Conservation (phyloP, 306 rosid species). For the Arachis hypogaea region DNA sequence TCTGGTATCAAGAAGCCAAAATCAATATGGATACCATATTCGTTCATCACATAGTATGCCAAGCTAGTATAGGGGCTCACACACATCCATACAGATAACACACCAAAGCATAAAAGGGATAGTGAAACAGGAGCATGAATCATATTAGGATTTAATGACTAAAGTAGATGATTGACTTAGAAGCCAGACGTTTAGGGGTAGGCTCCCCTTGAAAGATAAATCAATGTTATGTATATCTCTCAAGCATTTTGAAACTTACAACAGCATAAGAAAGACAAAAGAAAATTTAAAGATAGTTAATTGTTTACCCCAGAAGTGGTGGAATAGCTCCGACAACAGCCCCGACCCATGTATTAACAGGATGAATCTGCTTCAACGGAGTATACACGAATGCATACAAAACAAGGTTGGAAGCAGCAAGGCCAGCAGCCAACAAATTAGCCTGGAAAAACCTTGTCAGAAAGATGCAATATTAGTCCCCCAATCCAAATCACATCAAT, state of each 20-base stretch:
- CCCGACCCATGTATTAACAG: constrained; percentile 96
- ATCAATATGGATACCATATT: constrained; percentile 9
- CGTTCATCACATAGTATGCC: constrained; percentile 10
- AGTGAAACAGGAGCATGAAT: constrained; percentile 1
- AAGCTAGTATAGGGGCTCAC: not conserved
- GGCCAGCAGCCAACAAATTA: constrained; percentile 97
- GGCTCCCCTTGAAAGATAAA: constrained; percentile 7
- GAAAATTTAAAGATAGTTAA: constrained; percentile 35
- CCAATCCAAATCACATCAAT: constrained; percentile 35
- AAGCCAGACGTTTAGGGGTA: constrained; percentile 13
- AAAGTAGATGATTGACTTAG: constrained; percentile 1
- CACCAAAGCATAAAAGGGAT: not conserved
- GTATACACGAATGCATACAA: constrained; percentile 91
- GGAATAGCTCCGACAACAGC: constrained; percentile 98
- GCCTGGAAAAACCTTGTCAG: constrained; percentile 93
- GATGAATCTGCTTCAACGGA: constrained; percentile 96
- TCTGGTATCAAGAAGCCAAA: constrained; percentile 42
- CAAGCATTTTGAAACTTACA: constrained; percentile 11
- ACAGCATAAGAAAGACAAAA: constrained; percentile 24
- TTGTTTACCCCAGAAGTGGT: constrained; percentile 96
- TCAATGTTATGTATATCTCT: constrained; percentile 6
- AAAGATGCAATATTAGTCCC: constrained; percentile 58
- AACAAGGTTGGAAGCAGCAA: constrained; percentile 84
- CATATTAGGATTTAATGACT: not conserved
- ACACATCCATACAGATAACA: not conserved